Evolutionary conservation across 202 grass and related monocot genomes (phyloP), one percentile per base, ranked within the genome.

Genomic region (Setaria viridis): DNA sequence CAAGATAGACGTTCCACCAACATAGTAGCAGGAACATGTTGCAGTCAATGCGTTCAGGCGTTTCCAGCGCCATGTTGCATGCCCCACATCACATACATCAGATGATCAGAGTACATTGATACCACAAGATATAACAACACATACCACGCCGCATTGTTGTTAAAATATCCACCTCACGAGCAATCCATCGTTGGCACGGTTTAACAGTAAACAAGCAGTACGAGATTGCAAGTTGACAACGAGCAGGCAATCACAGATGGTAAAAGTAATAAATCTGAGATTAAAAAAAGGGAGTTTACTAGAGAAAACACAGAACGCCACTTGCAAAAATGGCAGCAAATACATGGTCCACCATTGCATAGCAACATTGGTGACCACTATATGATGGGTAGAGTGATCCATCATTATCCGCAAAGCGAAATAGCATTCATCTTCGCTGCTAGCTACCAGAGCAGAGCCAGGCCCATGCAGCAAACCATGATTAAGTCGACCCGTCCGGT

Each of bases 361-460:
- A 11, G 60, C 37, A 47, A 80, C 70, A 29, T 15, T 4, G 76
- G 74, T 9, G 65, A 46, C 48, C 15, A 74, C 15, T 53, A 55
- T n/a, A n/a, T 73, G 15, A 74, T 70, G 19, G 39, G 16, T 64
- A 72, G 14, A 66, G 50, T 6, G 57, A 74, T 50, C 25, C 48
- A 62, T 80, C 73, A 60, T 70, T 71, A 63, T 77, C 43, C 34
- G n/a, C 45, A 9, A 4, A 32, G 15, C 45, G 53, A 77, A 56
- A 53, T 47, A 29, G 67, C 48, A 56, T 72, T 55, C 74, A 78
- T 60, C 80, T 80, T 84, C 54, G 32, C 64, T 30, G 50, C 54
- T 63, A 55, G 63, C 41, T 81, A 53, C 14, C 6, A 9, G 77
- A 78, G 60, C 62, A 64, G 58, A 50, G 56, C 65, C 72, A 39